Evolutionary conservation across 2,329 filamentous ascomycete species (phyloP).

Genomic region (Hymenoscyphus salicellus): DNA sequence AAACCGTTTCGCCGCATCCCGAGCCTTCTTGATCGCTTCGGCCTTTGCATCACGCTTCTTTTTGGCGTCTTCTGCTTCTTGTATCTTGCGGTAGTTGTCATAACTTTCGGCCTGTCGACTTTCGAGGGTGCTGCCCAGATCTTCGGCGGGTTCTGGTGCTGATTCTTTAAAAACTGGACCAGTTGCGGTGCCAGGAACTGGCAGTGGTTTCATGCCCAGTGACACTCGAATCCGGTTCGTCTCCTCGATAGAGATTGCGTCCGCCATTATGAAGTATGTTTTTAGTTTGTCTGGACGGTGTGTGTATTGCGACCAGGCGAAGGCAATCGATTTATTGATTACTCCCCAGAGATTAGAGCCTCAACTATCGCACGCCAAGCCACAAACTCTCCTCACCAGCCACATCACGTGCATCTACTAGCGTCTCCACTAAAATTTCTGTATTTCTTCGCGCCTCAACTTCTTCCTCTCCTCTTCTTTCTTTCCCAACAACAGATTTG

Average conservation of each 20-base stretch:
- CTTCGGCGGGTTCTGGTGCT: slow-evolving; percentile 48
- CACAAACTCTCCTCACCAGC: background rate
- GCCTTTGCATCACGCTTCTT: slow-evolving; percentile 74
- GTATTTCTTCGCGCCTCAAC: slow-evolving; percentile 25
- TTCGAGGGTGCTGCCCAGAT: slow-evolving; percentile 79
- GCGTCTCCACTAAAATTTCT: slow-evolving; percentile 7
- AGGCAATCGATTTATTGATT: background rate
- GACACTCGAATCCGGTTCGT: slow-evolving; percentile 88
- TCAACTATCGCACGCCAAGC: background rate
- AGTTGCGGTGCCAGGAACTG: slow-evolving; percentile 67
- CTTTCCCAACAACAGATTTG: slow-evolving; percentile 66
- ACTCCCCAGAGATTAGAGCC: background rate
- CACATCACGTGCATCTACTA: background rate
- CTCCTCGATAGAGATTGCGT: slow-evolving; percentile 80
- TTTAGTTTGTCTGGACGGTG: background rate
- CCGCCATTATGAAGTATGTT: slow-evolving; percentile 38
- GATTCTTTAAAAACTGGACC: slow-evolving; percentile 57
- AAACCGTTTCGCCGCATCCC: slow-evolving; percentile 76
- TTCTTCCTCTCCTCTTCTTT: slow-evolving; percentile 39
- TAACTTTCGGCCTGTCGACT: slow-evolving; percentile 69
- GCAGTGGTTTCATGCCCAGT: slow-evolving; percentile 85
- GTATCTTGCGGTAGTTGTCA: slow-evolving; percentile 66
- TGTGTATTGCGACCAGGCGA: background rate
- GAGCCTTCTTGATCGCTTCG: slow-evolving; percentile 81
- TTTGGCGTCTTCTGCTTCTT: slow-evolving; percentile 73